These are phyloP conservation scores for Canariomyces notabilis DNA, from an alignment of 2,329 filamentous ascomycete genomes.

Conservation along the genomic window DNA sequence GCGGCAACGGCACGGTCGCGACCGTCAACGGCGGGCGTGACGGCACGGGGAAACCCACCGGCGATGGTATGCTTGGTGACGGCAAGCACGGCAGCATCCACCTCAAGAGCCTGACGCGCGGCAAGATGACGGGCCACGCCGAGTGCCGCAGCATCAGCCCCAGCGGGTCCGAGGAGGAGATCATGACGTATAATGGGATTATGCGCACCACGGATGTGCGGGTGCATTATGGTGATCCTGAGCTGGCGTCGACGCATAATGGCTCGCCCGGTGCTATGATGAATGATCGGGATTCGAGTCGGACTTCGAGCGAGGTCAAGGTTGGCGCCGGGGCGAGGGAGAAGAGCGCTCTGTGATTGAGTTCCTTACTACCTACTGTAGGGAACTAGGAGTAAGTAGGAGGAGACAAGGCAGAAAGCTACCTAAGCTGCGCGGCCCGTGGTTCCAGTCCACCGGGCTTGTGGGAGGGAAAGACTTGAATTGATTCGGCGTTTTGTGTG, in stretches of 20 bases:
- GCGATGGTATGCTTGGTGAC: too few relatives aligned
- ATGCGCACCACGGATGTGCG: slow-evolving; percentile 28
- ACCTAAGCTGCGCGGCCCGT: too few relatives aligned
- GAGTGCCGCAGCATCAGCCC: slow-evolving; percentile 29
- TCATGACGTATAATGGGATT: slow-evolving; percentile 33
- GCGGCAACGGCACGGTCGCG: neutral
- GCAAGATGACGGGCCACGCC: slow-evolving; percentile 8
- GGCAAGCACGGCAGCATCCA: slow-evolving; percentile 5
- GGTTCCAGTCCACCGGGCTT: too few relatives aligned
- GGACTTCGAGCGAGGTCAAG: slow-evolving; percentile 9
- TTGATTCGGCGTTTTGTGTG: neutral
- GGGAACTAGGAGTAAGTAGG: too few relatives aligned
- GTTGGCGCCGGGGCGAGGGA: neutral
- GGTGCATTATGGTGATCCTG: slow-evolving; percentile 15
- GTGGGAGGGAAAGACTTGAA: too few relatives aligned
- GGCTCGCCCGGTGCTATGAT: too few relatives aligned
- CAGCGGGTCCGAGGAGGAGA: slow-evolving; percentile 30
- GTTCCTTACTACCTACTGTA: too few relatives aligned
- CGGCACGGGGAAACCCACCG: too few relatives aligned
- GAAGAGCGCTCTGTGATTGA: neutral
- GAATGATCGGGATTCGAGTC: neutral
- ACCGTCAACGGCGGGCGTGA: neutral
- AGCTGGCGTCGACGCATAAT: too few relatives aligned
- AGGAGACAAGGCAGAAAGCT: too few relatives aligned
- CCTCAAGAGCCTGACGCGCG: slow-evolving; percentile 17